phyloP scores from a whole-genome alignment of 202 grass and related monocot genomes.

The Schoenoplectus tabernaemontani region DNA sequence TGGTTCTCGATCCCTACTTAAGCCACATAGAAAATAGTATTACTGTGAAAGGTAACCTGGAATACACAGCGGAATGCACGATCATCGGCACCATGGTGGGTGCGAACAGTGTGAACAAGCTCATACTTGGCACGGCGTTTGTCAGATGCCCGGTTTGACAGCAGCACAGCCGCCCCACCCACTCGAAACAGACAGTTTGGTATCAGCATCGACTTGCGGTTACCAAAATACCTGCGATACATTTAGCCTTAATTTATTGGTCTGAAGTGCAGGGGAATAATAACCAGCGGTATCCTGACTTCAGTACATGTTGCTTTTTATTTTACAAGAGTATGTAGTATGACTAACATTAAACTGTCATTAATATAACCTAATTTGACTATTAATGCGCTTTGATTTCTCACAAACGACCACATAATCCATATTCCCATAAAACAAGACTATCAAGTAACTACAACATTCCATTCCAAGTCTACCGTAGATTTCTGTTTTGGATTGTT shows the following conservation, averaged over 20 bases:
- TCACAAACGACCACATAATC: background rate
- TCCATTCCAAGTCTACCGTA: background rate
- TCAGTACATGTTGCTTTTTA: background rate
- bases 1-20: background rate
- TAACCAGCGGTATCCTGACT: background rate
- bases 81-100: slow-evolving; percentile 75
- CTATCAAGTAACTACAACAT: background rate
- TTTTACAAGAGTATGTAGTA: background rate
- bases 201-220: slow-evolving; percentile 92
- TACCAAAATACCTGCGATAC: slow-evolving; percentile 41
- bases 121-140: slow-evolving; percentile 70
- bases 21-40: background rate
- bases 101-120: slow-evolving; percentile 73
- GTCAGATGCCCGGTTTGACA: slow-evolving; percentile 67
- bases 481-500: background rate
- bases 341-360: background rate
- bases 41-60: slow-evolving; percentile 32
- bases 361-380: background rate
- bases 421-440: background rate
- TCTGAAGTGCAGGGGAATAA: background rate
- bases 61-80: slow-evolving; percentile 87
- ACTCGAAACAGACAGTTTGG: slow-evolving; percentile 93
- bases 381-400: background rate
- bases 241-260: background rate
- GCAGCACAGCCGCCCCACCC: slow-evolving; percentile 62